Conservation (phyloP, 2,329 filamentous ascomycete genomes). For the Sclerotiophoma versabilis region DNA sequence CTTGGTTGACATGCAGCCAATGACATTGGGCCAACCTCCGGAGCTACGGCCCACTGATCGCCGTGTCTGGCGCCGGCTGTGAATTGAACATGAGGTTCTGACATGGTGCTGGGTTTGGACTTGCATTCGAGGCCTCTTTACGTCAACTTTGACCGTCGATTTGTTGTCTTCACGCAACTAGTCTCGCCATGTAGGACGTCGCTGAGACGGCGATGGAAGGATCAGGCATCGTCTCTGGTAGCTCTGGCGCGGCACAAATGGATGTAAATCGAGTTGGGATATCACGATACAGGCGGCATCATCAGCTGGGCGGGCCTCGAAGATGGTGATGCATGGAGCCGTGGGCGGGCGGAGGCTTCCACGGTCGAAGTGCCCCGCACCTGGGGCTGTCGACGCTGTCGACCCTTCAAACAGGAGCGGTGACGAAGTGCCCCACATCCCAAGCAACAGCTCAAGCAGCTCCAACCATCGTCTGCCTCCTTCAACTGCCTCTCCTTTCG, state of each 20-base stretch:
- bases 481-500: background rate
- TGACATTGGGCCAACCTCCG: background rate
- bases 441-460: conserved; percentile 16
- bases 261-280: background rate
- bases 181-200: too few relatives aligned
- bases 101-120: too few relatives aligned
- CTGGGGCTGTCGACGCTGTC: background rate
- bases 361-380: background rate
- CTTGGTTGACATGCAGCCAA: background rate
- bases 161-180: too few relatives aligned
- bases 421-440: conserved; percentile 14
- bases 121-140: too few relatives aligned
- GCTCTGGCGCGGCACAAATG: too few relatives aligned
- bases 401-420: conserved; percentile 13
- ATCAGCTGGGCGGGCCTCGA: too few relatives aligned
- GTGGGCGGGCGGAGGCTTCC: too few relatives aligned
- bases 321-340: too few relatives aligned
- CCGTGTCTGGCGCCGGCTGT: background rate
- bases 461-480: background rate
- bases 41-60: background rate
- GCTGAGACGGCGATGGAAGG: too few relatives aligned
- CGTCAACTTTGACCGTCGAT: too few relatives aligned
- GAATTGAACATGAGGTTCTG: background rate
- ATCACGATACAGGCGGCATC: background rate
- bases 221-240: too few relatives aligned